These are phyloP conservation scores for Fusarium sp. DNA, from an alignment of 2,329 filamentous ascomycete genomes.

Conservation along the genomic window DNA sequence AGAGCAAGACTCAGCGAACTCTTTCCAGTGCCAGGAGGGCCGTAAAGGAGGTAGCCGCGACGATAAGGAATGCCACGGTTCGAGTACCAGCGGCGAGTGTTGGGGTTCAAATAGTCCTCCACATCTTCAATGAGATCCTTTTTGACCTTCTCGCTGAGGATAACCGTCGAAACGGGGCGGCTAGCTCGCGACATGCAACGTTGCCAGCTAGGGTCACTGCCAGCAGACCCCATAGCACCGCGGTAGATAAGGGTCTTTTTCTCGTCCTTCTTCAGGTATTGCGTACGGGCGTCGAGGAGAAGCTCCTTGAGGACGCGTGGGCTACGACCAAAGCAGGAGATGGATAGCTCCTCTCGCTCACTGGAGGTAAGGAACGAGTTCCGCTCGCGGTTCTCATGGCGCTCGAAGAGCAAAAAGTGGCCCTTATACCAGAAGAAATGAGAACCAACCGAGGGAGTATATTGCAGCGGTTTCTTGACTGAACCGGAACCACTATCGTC, in stretches of 20 bases:
- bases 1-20: conserved; percentile 79
- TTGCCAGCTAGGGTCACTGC: conserved; percentile 68
- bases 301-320: conserved; percentile 74
- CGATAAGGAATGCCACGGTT: conserved; percentile 89
- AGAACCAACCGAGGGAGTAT: conserved; percentile 77
- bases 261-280: conserved; percentile 71
- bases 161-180: conserved; percentile 76
- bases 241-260: conserved; percentile 77
- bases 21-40: conserved; percentile 86
- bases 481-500: conserved; percentile 58
- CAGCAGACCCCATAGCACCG: conserved; percentile 62
- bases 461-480: conserved; percentile 67
- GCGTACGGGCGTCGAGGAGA: conserved; percentile 69
- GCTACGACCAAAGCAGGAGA: conserved; percentile 74
- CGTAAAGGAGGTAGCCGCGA: conserved; percentile 85
- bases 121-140: conserved; percentile 72
- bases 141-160: conserved; percentile 74
- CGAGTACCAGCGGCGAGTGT: conserved; percentile 82
- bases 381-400: conserved; percentile 64
- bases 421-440: conserved; percentile 79
- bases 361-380: conserved; percentile 59
- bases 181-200: conserved; percentile 73
- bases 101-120: conserved; percentile 73
- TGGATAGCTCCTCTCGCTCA: conserved; percentile 71
- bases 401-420: conserved; percentile 70